Conservation (phyloP, 805 yeast genomes). For the Yueomyces sinensis region DNA sequence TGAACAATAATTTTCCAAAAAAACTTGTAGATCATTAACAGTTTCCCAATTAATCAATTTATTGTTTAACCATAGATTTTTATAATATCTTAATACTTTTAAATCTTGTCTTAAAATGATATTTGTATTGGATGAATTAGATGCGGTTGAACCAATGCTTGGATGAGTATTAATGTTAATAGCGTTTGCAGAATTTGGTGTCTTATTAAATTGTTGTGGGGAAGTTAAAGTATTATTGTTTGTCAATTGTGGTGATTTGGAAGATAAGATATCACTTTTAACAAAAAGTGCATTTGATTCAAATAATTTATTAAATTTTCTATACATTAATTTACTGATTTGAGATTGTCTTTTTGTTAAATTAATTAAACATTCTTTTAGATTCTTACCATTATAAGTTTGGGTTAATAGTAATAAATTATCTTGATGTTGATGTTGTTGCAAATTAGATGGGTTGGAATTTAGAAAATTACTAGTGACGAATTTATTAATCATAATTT, state of each 20-base stretch:
- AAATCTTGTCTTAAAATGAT: too few species aligned
- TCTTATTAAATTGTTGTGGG: conserved; percentile 15
- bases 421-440: too few species aligned
- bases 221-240: conserved; percentile 20
- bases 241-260: conserved; percentile 5
- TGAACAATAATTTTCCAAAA: conserved; percentile 18
- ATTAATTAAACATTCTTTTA: conserved; percentile 4
- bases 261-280: conserved; percentile 4
- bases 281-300: conserved; percentile 13
- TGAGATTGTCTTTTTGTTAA: conserved; percentile 12
- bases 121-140: too few species aligned
- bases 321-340: conserved; percentile 15
- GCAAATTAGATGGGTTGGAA: not conserved
- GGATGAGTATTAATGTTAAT: conserved; percentile 7
- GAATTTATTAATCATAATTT: conserved; percentile 2
- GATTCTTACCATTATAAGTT: too few species aligned
- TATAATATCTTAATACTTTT: conserved; percentile 21
- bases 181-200: conserved; percentile 2
- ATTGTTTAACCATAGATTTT: conserved; percentile 28
- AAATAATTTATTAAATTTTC: conserved; percentile 9
- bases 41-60: conserved; percentile 26
- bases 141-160: too few species aligned
- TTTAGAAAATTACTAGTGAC: not conserved
- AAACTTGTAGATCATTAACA: conserved; percentile 16
- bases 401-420: too few species aligned